Base-by-base conservation (phyloP, 805 yeast genomes). In the Cyberlindnera samutprakarnensis region DNA sequence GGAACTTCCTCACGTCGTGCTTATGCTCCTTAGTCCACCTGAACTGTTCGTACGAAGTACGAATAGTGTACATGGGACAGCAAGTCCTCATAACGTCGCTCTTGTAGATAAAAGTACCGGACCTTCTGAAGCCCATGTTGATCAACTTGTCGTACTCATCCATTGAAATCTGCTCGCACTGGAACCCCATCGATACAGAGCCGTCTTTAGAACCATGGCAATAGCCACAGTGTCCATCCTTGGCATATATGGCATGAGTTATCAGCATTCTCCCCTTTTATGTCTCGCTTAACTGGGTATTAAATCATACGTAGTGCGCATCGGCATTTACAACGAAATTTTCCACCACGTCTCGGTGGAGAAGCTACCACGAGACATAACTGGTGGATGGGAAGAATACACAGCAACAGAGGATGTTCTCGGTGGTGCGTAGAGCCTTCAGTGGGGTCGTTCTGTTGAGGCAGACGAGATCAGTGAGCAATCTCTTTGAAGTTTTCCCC, bases 1-100 rank as follows among this genome's bases (percentile, higher is more conserved):
- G 6, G 44, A 84, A 81, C 41, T 79, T 62, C 44, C 80, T 83
- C 5, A 85, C 50, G 4, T 68, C 65, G 36, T 76, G 74, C 23
- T 86, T 66, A 35, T 77, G 78, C 30, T 83, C 88, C 49, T 84
- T 85, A 16, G 64, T 57, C 6, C 78, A 53, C 23, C 63, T 61
- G 43, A 77, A 64, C 17, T 53, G 46, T 0, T 48, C 49, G 13
- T 70, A 54, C 15, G 62, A 62, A 1, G 94, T 76, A 32, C 96
- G 54, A 13, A 87, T 83, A 0, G 95, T 79, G 51, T 74, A 84
- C 53, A 77, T 67, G 14, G 88, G 66, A 46, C 96, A 87, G 51
- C 96, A 87, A 25, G 74, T 73, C 24, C 87, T 55, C 19, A 80
- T 48, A 39, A 74, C 54, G 51, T 88, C 95, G 1, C 83, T 75